Evolutionary conservation across 192 early-diverging fungal genomes (phyloP).

Genomic region (Martensiomyces pterosporus): DNA sequence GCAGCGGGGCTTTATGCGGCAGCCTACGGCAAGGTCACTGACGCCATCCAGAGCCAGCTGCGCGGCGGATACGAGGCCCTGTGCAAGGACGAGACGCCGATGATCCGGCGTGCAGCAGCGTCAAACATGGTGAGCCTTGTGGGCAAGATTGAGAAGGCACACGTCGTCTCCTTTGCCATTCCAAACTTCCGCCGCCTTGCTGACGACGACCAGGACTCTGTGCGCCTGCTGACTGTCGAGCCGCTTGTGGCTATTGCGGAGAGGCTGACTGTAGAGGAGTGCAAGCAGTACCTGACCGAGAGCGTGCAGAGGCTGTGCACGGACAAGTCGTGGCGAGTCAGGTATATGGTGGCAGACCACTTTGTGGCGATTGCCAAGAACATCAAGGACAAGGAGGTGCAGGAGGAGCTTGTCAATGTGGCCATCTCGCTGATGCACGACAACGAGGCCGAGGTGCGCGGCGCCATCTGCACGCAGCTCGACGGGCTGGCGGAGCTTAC

Average conservation of each 20-base stretch:
- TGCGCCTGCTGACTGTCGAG: conserved; percentile 91
- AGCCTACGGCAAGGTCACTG: conserved; percentile 67
- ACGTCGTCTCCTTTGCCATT: conserved; percentile 80
- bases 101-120: conserved; percentile 94
- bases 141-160: conserved; percentile 38
- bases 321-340: conserved; percentile 97
- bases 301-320: conserved; percentile 72
- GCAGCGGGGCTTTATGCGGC: conserved; percentile 92
- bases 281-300: conserved; percentile 68
- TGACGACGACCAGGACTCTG: conserved; percentile 91
- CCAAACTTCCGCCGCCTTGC: conserved; percentile 84
- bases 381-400: conserved; percentile 46
- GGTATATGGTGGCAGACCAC: conserved; percentile 99
- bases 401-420: conserved; percentile 81
- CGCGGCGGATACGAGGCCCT: conserved; percentile 77
- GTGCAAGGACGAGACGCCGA: conserved; percentile 92
- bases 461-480: conserved; percentile 85
- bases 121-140: conserved; percentile 52
- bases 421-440: conserved; percentile 91
- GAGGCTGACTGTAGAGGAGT: conserved; percentile 70
- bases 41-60: conserved; percentile 79
- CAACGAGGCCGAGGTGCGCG: conserved; percentile 96
- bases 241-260: conserved; percentile 86
- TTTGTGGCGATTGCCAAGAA: conserved; percentile 76
- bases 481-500: conserved; percentile 69